phyloP scores from a whole-genome alignment of 441 rosid genomes.

The Daphne laureola region DNA sequence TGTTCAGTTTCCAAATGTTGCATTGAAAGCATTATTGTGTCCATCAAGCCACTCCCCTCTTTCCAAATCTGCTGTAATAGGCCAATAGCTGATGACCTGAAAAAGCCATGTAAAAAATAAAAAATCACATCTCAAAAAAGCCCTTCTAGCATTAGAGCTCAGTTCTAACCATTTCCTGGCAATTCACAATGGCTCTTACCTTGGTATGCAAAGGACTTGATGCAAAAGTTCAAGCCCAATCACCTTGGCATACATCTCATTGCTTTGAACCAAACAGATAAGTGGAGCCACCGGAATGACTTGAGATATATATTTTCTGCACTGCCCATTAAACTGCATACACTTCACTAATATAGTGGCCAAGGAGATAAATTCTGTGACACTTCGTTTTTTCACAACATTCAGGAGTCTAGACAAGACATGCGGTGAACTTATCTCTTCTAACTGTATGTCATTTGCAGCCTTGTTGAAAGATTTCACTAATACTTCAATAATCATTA shows the following conservation, averaged over 20 bases:
- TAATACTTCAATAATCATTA: constrained; percentile 84
- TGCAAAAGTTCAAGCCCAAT: constrained; percentile 71
- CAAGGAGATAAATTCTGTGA: constrained; percentile 57
- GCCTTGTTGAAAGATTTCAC: constrained; percentile 77
- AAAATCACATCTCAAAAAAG: constrained; percentile 5
- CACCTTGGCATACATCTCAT: constrained; percentile 39
- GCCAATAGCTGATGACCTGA: constrained; percentile 66
- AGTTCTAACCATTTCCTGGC: no score
- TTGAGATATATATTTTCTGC: constrained; percentile 56
- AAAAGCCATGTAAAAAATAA: background rate
- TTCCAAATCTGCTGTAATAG: constrained; percentile 53
- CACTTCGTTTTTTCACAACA: constrained; percentile 43
- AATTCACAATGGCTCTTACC: constrained; percentile 28
- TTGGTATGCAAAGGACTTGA: constrained; percentile 67
- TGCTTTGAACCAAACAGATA: constrained; percentile 48
- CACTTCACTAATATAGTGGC: constrained; percentile 77
- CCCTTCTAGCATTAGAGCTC: no score
- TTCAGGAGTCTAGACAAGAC: constrained; percentile 65
- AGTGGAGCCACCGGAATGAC: constrained; percentile 58
- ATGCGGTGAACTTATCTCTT: constrained; percentile 61
- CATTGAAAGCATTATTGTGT: constrained; percentile 33
- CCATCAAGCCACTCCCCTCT: constrained; percentile 52
- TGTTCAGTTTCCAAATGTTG: constrained; percentile 43
- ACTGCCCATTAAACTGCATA: constrained; percentile 80
- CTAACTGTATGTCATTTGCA: constrained; percentile 67